Percentiles rank a stretch among this genome's conserved stretches.
Evolutionary conservation across 2,329 filamentous ascomycete genomes (phyloP).

Genomic region (Alternaria ventricosa): DNA sequence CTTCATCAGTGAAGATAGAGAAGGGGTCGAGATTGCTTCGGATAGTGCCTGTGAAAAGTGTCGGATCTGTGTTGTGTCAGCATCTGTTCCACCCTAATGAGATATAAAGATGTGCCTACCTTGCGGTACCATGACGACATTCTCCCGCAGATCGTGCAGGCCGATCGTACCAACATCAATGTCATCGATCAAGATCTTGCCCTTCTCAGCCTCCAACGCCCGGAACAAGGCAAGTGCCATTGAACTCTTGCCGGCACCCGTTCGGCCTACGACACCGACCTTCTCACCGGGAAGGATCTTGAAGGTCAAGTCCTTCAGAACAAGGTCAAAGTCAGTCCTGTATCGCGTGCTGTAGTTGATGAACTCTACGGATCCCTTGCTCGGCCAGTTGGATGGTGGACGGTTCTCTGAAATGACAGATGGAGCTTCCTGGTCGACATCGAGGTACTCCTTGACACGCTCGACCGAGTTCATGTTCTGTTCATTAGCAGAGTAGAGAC

Average conservation of each 20-base stretch:
- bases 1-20: slow-evolving; percentile 82
- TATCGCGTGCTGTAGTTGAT: slow-evolving; percentile 89
- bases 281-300: slow-evolving; percentile 87
- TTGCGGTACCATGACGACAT: slow-evolving; percentile 97
- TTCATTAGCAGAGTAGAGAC: slow-evolving; percentile 92
- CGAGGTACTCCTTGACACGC: slow-evolving; percentile 94
- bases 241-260: slow-evolving; percentile 95
- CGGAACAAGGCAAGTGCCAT: slow-evolving; percentile 92
- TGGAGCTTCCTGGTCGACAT: slow-evolving; percentile 91
- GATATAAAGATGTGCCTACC: slow-evolving; percentile 29
- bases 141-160: slow-evolving; percentile 88
- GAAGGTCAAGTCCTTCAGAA: slow-evolving; percentile 83
- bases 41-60: slow-evolving; percentile 90
- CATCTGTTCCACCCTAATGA: neutral
- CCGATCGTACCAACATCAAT: slow-evolving; percentile 91
- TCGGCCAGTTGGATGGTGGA: slow-evolving; percentile 83
- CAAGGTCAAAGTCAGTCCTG: slow-evolving; percentile 82
- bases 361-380: slow-evolving; percentile 85
- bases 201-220: slow-evolving; percentile 86
- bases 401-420: slow-evolving; percentile 78
- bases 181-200: slow-evolving; percentile 87
- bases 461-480: slow-evolving; percentile 99
- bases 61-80: slow-evolving; percentile 68
- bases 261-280: slow-evolving; percentile 94
- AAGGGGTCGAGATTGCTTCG: slow-evolving; percentile 95